Evolutionary conservation across 2,329 filamentous ascomycete species (phyloP).

Genomic region (Fusarium verrucosum): DNA sequence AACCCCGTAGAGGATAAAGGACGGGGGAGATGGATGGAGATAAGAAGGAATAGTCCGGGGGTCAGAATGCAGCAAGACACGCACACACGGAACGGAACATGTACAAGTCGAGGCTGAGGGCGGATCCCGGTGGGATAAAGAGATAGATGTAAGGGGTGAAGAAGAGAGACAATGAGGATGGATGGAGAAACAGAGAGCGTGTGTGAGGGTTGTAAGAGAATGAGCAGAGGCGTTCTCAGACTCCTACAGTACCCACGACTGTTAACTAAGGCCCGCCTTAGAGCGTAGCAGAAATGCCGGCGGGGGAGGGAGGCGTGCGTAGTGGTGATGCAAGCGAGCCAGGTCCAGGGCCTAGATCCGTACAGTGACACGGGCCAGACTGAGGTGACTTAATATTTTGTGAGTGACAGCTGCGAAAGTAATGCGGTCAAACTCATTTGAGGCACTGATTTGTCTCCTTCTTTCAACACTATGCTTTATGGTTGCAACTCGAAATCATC

Average conservation of each 20-base stretch:
- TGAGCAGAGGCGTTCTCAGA: slow-evolving; percentile 41
- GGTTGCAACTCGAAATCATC: slow-evolving; percentile 6
- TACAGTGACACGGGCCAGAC: slow-evolving; percentile 37
- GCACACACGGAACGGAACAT: slow-evolving; percentile 21
- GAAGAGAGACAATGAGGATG: slow-evolving; percentile 29
- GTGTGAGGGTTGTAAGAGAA: slow-evolving; percentile 37
- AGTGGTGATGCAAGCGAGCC: slow-evolving; percentile 47
- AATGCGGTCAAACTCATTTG: slow-evolving; percentile 13
- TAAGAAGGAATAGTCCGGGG: slow-evolving; percentile 32
- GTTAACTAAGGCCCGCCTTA: slow-evolving; percentile 34
- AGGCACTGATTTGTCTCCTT: slow-evolving; percentile 1
- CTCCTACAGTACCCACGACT: slow-evolving; percentile 30
- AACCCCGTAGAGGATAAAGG: slow-evolving; percentile 20
- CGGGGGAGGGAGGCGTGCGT: slow-evolving; percentile 43
- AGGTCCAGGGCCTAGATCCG: slow-evolving; percentile 46
- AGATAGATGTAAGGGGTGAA: slow-evolving; percentile 30
- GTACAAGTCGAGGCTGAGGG: slow-evolving; percentile 28
- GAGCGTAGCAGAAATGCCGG: slow-evolving; percentile 43
- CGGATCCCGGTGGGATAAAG: slow-evolving; percentile 32
- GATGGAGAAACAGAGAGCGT: slow-evolving; percentile 29
- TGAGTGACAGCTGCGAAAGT: slow-evolving; percentile 19
- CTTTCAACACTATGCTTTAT: slow-evolving; percentile 11
- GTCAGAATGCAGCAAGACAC: slow-evolving; percentile 6
- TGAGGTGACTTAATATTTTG: slow-evolving; percentile 15
- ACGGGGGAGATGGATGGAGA: slow-evolving; percentile 37